Conservation (phyloP, 805 yeast genomes). For the Nakazawaea peltata region DNA sequence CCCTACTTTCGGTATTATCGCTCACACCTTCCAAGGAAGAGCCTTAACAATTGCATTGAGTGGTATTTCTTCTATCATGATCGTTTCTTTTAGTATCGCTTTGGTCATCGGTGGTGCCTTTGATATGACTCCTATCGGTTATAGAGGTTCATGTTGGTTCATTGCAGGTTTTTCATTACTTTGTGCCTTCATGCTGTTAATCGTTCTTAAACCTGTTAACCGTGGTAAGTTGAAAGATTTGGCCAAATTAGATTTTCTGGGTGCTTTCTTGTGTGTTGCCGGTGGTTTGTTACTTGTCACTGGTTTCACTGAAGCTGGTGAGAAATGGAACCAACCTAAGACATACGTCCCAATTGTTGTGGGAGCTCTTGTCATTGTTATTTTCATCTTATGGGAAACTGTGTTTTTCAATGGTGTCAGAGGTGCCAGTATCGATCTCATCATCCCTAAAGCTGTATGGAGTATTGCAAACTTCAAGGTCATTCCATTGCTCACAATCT, state of each 20-base stretch:
- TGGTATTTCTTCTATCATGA: constrained; percentile 18
- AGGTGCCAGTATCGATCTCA: constrained; percentile 13
- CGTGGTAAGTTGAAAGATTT: constrained; percentile 16
- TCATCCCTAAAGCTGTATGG: constrained; percentile 22
- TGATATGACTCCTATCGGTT: constrained; percentile 27
- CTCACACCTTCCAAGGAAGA: constrained; percentile 1
- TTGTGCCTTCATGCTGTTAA: constrained; percentile 16
- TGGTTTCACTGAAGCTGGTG: constrained; percentile 39
- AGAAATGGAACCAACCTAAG: constrained; percentile 30
- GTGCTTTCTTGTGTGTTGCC: constrained; percentile 23
- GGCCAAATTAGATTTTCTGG: constrained; percentile 27
- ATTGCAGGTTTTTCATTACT: constrained; percentile 24
- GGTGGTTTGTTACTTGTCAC: constrained; percentile 30
- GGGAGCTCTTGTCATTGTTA: constrained; percentile 24
- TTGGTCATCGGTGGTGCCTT: constrained; percentile 38
- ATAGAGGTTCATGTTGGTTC: constrained; percentile 29
- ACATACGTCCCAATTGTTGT: constrained; percentile 33
- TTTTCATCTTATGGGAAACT: constrained; percentile 23
- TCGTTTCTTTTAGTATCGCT: constrained; percentile 30
- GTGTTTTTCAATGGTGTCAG: background rate
- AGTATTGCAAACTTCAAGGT: constrained; percentile 17
- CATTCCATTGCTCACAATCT: constrained; percentile 12
- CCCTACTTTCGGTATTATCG: constrained; percentile 22
- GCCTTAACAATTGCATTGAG: constrained; percentile 18
- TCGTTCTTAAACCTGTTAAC: constrained; percentile 20